Evolutionary conservation across 2,329 filamentous ascomycete genomes (phyloP), one percentile per base, ranked within the genome.

Genomic region (Sodiomyces alkalinus): DNA sequence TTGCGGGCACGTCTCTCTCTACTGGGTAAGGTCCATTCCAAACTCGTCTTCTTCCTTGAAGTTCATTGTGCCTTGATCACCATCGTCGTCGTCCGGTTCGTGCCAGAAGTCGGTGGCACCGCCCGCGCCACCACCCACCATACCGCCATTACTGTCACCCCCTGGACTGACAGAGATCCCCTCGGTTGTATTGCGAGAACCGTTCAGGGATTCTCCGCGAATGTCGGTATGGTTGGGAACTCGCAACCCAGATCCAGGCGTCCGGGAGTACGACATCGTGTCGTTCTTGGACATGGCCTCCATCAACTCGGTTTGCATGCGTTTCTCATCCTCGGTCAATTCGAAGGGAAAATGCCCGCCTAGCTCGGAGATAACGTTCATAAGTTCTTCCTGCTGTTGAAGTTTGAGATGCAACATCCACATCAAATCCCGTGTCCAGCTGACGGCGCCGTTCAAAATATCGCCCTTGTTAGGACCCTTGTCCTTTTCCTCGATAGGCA

Each of bases 401-500:
- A 92, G 67, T 56, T 92, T 92, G 46, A 81, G 67, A 47, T 93
- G 76, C 34, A 93, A 61, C 59, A 92, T 78, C 90, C 90, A 96
- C 83, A 96, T 93, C 29, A 98, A 64, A 56, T 98, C 90, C 37
- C 87, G 74, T 35, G 83, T 94, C 90, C 90, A 98, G 55, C 83
- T 85, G 30, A 96, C 90, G 19, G 87, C 81, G 17, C 90, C 87
- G 46, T 96, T 96, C 43, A 98, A 75, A 34, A 98, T 96, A 44
- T 98, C 90, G 27, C 90, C 90, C 58, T 98, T 98, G 63, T 96
- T 96, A 5, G 90, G 90, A 1, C 90, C 90, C 49, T 96, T 96
- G 57, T 98, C 90, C 51, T 96, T 96, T 41, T 96, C 90, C 44
- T 98, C 90, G 19, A 92, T 69, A 0, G 90, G 87, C 17, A 96